These are phyloP conservation scores for Henningerozyma blattae DNA, from an alignment of 805 yeast genomes.

Conservation along the genomic window DNA sequence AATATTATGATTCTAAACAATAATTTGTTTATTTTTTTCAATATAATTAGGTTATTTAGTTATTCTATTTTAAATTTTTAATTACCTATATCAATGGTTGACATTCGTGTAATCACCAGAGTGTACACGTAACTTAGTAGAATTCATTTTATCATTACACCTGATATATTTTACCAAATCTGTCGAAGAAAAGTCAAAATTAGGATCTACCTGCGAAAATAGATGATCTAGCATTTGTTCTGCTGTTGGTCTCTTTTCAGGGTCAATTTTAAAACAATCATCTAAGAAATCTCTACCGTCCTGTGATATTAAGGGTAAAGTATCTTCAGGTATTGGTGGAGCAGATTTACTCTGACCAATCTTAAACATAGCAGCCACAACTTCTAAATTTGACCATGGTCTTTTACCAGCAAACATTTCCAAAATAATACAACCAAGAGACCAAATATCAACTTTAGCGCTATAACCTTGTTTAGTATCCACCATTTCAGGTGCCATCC, in stretches of 20 bases:
- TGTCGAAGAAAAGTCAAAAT: constrained; percentile 42
- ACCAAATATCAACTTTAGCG: constrained; percentile 98
- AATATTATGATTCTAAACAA: too few relatives aligned
- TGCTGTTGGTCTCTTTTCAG: constrained; percentile 86
- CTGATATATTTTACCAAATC: constrained; percentile 42
- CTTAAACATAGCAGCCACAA: constrained; percentile 88
- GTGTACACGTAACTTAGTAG: constrained; percentile 17
- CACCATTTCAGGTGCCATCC: constrained; percentile 99
- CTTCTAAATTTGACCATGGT: constrained; percentile 95
- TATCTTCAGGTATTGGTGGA: constrained; percentile 94
- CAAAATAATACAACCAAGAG: constrained; percentile 89
- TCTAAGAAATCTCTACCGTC: constrained; percentile 64
- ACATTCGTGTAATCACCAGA: too few relatives aligned
- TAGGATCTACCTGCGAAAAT: constrained; percentile 32
- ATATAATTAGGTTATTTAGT: too few relatives aligned
- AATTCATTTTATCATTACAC: constrained; percentile 27
- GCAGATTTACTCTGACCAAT: constrained; percentile 76
- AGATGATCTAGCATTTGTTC: constrained; percentile 41
- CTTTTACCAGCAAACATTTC: constrained; percentile 97
- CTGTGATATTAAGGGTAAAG: constrained; percentile 46
- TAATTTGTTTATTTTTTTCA: too few relatives aligned
- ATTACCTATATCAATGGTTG: too few relatives aligned
- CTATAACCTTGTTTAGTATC: constrained; percentile 89
- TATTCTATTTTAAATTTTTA: too few relatives aligned
- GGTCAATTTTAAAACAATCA: constrained; percentile 64